Conservation (phyloP, 768 basidiomycete species). For the Podaxis rugospora region DNA sequence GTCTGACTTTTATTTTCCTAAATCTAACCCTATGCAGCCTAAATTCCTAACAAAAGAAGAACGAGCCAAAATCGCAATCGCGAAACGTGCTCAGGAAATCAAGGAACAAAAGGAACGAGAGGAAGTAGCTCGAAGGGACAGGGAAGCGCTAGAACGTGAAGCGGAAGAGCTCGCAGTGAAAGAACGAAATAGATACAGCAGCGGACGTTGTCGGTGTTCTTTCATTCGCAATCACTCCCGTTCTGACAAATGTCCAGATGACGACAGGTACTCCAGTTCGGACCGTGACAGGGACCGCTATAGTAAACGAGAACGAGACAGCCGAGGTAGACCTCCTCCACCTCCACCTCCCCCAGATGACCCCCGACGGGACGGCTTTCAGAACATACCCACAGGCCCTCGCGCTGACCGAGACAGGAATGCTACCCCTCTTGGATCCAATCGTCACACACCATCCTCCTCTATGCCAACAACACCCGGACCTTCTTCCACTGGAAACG, state of each 20-base stretch:
- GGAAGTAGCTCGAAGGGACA: conserved; percentile 53
- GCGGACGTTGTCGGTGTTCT: conserved; percentile 33
- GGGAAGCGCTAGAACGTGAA: conserved; percentile 70
- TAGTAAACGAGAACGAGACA: conserved; percentile 15
- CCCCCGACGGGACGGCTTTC: conserved; percentile 40
- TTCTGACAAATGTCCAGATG: conserved; percentile 31
- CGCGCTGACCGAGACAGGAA: conserved; percentile 65
- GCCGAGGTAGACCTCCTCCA: conserved; percentile 27
- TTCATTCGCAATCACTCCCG: conserved; percentile 13
- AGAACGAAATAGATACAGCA: conserved; percentile 37
- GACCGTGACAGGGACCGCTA: conserved; percentile 43
- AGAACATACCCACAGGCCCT: conserved; percentile 81
- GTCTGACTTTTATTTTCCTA: background rate
- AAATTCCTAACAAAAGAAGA: conserved; percentile 94
- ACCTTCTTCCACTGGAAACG: conserved; percentile 26
- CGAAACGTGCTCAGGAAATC: conserved; percentile 82
- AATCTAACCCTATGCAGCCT: conserved; percentile 48
- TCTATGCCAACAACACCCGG: conserved; percentile 46
- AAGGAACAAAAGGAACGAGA: conserved; percentile 64
- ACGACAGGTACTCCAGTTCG: conserved; percentile 48
- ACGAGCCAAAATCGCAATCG: conserved; percentile 83
- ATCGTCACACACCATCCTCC: conserved; percentile 23
- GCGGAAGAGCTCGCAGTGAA: conserved; percentile 60
- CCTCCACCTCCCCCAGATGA: conserved; percentile 25
- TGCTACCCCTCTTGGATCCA: conserved; percentile 19